phyloP scores from a whole-genome alignment of 495 filamentous ascomycete genomes.

The Lasiosphaeria ovina region DNA sequence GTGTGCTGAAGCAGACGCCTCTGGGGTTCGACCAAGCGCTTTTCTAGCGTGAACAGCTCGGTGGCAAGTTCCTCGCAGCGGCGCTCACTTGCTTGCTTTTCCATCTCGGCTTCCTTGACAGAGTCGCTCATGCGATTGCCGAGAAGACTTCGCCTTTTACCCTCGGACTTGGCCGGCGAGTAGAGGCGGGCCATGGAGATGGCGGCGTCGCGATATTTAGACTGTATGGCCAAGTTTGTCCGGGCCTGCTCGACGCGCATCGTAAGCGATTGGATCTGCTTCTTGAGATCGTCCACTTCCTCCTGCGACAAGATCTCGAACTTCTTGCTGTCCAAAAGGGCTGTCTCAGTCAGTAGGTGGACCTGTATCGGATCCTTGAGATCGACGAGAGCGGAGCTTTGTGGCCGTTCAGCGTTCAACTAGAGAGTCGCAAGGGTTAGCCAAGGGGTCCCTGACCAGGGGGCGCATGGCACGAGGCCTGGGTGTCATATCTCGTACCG shows the following conservation, averaged over 20 bases:
- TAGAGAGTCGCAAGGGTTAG: slow-evolving; percentile 8
- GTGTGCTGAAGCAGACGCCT: slow-evolving; percentile 81
- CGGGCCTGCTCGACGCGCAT: slow-evolving; percentile 75
- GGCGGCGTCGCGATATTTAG: slow-evolving; percentile 90
- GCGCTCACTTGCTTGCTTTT: slow-evolving; percentile 67
- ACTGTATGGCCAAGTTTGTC: slow-evolving; percentile 84
- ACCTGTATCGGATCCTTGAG: slow-evolving; percentile 58
- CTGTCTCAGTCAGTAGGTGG: slow-evolving; percentile 91
- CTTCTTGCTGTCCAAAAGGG: slow-evolving; percentile 77
- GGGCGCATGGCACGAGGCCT: background rate
- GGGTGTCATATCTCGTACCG: slow-evolving; percentile 36
- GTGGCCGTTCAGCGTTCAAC: slow-evolving; percentile 11
- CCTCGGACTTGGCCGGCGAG: slow-evolving; percentile 41
- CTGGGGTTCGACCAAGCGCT: slow-evolving; percentile 67
- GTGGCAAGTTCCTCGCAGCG: slow-evolving; percentile 83
- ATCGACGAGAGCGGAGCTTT: slow-evolving; percentile 45
- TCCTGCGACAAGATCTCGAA: slow-evolving; percentile 86
- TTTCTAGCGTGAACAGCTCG: slow-evolving; percentile 76
- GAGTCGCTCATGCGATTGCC: slow-evolving; percentile 47
- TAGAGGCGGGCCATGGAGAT: slow-evolving; percentile 78
- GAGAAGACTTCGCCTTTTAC: slow-evolving; percentile 52
- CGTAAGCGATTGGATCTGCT: slow-evolving; percentile 66
- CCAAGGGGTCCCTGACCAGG: background rate
- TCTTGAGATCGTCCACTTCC: slow-evolving; percentile 88
- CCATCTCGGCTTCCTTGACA: slow-evolving; percentile 65